Evolutionary conservation across 148 eudicot species (phyloP).

Genomic region (Pouteria glomerata): DNA sequence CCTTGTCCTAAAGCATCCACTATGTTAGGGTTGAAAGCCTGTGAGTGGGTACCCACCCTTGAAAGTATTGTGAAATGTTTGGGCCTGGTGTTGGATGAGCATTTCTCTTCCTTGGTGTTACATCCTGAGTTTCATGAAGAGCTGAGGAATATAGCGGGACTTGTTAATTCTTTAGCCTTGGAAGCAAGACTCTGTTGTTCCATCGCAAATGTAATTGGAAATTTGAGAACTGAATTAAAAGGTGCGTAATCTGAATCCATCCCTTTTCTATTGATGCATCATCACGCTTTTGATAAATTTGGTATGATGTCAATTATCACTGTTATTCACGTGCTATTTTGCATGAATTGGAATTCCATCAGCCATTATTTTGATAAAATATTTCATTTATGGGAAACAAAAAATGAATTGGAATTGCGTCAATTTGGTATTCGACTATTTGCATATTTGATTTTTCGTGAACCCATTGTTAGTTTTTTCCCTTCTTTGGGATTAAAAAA

Average conservation of each 20-base stretch:
- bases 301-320: neutral
- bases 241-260: constrained; percentile 24
- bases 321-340: neutral
- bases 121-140: constrained; percentile 65
- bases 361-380: no score
- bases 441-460: neutral
- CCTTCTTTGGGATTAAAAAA: neutral
- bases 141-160: constrained; percentile 48
- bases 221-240: constrained; percentile 33
- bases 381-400: no score
- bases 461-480: neutral
- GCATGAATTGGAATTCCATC: neutral
- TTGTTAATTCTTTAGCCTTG: constrained; percentile 47
- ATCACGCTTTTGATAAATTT: neutral
- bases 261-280: neutral
- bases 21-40: constrained; percentile 40
- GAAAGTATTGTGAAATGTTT: constrained; percentile 51
- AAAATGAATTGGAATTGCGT: neutral
- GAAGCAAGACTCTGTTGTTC: constrained; percentile 64
- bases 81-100: constrained; percentile 75
- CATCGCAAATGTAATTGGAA: constrained; percentile 45
- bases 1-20: constrained; percentile 42
- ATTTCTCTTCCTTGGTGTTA: constrained; percentile 76
- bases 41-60: constrained; percentile 61
- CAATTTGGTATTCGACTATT: neutral